phyloP scores from a whole-genome alignment of 2,329 filamentous ascomycete genomes.

The Aspergillus fischeri region DNA sequence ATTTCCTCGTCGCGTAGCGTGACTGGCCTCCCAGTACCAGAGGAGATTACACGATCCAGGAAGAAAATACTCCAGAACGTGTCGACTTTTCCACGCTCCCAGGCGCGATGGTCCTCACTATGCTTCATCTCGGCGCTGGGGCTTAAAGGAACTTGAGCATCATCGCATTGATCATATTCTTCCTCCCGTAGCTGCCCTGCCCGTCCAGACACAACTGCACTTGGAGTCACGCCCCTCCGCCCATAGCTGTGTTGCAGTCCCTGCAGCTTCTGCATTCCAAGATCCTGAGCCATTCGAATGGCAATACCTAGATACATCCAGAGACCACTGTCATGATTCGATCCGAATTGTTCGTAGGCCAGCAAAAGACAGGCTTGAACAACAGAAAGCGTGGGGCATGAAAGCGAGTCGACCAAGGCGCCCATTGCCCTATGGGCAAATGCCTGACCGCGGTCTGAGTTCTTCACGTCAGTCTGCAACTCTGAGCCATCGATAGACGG shows the following conservation, averaged over 20 bases:
- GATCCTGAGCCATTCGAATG: conserved; percentile 75
- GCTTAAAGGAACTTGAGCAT: conserved; percentile 33
- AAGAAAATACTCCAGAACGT: conserved; percentile 91
- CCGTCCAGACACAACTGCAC: conserved; percentile 47
- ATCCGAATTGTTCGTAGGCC: conserved; percentile 85
- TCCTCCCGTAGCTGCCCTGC: conserved; percentile 41
- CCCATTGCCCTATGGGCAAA: conserved; percentile 80
- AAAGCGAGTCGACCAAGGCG: conserved; percentile 77
- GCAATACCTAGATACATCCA: conserved; percentile 93
- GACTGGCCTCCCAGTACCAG: conserved; percentile 77
- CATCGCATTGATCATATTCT: conserved; percentile 33
- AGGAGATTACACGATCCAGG: conserved; percentile 81
- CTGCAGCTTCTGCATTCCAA: conserved; percentile 77
- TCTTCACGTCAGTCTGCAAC: conserved; percentile 27
- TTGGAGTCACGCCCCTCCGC: conserved; percentile 53
- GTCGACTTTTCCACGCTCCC: conserved; percentile 77
- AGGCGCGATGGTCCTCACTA: conserved; percentile 55
- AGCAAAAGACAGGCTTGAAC: conserved; percentile 80
- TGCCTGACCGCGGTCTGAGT: conserved; percentile 68
- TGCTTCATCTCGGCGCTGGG: conserved; percentile 35
- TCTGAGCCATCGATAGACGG: conserved; percentile 45
- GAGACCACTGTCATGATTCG: conserved; percentile 79
- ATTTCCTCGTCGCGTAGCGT: conserved; percentile 82
- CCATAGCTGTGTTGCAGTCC: conserved; percentile 60
- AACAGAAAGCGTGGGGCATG: conserved; percentile 75